Evolutionary conservation across 345 rosid genomes (phyloP).

Genomic region (Capsella bursapastoris): DNA sequence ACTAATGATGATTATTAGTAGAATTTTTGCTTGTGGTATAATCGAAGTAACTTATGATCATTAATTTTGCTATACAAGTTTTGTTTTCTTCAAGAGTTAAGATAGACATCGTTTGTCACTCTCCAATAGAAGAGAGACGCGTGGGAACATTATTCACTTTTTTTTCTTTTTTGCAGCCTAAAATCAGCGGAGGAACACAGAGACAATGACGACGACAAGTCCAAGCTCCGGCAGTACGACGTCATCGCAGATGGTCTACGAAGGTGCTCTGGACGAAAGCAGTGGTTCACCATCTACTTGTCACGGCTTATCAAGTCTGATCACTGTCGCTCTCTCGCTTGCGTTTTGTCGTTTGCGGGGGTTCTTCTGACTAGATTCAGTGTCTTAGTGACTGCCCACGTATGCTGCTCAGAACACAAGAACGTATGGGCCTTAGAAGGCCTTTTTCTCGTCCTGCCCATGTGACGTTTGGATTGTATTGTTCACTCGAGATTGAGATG

Average conservation of each 20-base stretch:
- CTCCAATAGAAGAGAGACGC: conserved; percentile 1
- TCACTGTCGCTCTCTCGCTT: conserved; percentile 22
- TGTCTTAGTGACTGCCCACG: not conserved
- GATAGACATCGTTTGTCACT: conserved; percentile 15
- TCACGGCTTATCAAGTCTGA: conserved; percentile 22
- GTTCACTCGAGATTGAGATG: not conserved
- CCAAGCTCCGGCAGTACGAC: not conserved
- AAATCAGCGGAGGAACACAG: conserved; percentile 55
- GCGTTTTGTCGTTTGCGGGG: conserved; percentile 47
- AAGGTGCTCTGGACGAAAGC: conserved; percentile 54
- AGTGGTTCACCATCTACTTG: conserved; percentile 45
- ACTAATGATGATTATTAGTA: not conserved
- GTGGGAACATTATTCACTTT: not conserved
- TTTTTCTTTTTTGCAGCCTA: conserved; percentile 51
- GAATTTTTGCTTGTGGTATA: not conserved
- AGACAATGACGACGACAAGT: conserved; percentile 14
- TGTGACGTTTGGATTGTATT: not conserved
- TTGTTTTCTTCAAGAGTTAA: not conserved
- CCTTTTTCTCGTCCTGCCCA: conserved; percentile 1
- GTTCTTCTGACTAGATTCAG: conserved; percentile 36
- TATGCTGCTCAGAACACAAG: conserved; percentile 2
- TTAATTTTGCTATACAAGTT: not conserved
- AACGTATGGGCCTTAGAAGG: not conserved
- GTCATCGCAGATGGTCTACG: conserved; percentile 60
- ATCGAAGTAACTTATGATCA: not conserved